These are phyloP conservation scores for Daldinia loculata DNA, from an alignment of 495 filamentous ascomycete genomes.

Conservation along the genomic window DNA sequence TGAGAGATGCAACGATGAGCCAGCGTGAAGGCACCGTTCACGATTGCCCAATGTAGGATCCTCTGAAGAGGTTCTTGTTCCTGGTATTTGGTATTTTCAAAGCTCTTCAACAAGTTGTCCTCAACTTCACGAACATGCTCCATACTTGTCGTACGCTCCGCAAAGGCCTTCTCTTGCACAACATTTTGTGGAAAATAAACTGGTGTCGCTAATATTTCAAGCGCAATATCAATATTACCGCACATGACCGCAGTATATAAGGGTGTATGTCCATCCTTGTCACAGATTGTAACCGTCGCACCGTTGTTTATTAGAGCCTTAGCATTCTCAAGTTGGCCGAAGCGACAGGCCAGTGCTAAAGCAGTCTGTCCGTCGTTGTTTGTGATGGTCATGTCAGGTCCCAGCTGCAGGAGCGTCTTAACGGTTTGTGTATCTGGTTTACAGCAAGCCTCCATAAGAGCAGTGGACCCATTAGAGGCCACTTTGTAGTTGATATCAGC, in stretches of 20 bases:
- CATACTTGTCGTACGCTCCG: background rate
- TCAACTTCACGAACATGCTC: background rate
- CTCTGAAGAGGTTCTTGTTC: background rate
- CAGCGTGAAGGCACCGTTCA: conserved; percentile 2
- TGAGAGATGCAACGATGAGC: conserved; percentile 4
- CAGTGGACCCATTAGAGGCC: background rate
- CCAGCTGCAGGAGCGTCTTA: conserved; percentile 1
- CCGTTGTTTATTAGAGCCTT: no score
- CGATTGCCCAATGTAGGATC: conserved; percentile 15
- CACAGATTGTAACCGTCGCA: background rate
- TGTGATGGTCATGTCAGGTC: background rate
- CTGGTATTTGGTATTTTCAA: background rate
- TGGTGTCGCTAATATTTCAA: conserved; percentile 14
- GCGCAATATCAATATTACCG: conserved; percentile 12
- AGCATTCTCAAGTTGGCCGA: no score
- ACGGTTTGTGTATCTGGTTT: background rate
- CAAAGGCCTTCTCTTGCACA: background rate
- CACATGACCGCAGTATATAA: conserved; percentile 2
- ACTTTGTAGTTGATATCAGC: conserved; percentile 6
- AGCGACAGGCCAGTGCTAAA: no score
- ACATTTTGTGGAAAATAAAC: conserved; percentile 4
- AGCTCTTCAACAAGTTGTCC: background rate
- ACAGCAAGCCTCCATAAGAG: conserved; percentile 17
- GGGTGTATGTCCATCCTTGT: conserved; percentile 13
- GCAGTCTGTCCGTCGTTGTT: no score